Base-by-base conservation (phyloP, 2,329 filamentous ascomycete genomes). In the Pyrenochaeta sp. region DNA sequence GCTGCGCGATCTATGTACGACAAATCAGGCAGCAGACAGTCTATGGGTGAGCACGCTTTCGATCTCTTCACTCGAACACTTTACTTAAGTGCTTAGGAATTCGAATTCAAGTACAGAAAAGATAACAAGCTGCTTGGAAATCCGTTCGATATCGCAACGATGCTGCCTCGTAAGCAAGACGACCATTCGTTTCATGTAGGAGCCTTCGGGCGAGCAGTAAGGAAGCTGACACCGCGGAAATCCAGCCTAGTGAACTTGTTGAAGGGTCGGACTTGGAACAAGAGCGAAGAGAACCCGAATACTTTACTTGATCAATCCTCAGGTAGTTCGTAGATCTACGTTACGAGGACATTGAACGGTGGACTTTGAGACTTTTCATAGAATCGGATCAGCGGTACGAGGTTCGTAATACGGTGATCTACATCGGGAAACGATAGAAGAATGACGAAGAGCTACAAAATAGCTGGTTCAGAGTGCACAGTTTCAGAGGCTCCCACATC, bases 181-280 rank as follows among this genome's bases (percentile, higher is more conserved):
- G 60, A 69, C 17, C 44, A 39, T 20, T 51, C 47, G 29, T 49
- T 51, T 23, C 53, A 49, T 35, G 61, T 65, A 56, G 68, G 68
- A 42, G 49, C 68, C 10, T 60, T 74, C 45, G 66, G 66, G 35
- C 62, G 69, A 53, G 70, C 70, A 20, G 63, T 73, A 18, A 62
- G 71, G 40, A 74, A 68, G 54, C 57, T 75, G 54, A 74, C 72
- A 31, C 71, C 71, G 29, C 61, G 71, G 14, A 75, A 75, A 52
- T 61, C 60, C 51, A 74, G 71, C 56, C 60, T 75, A 18, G 69
- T 67, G 50, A 73, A 73, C 21, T 42, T 75, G 15, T 55, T 75
- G 31, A 75, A 71, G 39, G 70, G 68, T 5, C 74, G 68, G 53
- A 63, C 70, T 15, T 68, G 68, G 63, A 69, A 63, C 54, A 66